Base-by-base conservation (phyloP, 108 stramenopile species). In the Phaeodactylum tricornutum region DNA sequence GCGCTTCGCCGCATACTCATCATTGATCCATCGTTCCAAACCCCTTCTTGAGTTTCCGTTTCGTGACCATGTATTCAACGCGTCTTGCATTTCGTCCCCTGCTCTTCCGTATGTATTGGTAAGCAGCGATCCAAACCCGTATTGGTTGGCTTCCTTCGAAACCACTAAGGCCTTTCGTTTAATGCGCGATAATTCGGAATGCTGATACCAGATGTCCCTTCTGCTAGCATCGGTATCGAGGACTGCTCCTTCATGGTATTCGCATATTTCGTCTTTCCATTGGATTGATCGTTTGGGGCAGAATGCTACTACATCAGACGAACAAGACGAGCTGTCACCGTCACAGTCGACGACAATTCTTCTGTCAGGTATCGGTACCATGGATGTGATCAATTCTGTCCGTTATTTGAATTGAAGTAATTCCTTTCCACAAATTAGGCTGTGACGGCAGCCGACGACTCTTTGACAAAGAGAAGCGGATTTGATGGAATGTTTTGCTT, bases 1-100 rank as follows among this genome's bases (percentile, higher is more conserved):
- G 17, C 41, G 43, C 21, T 44, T 55, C 43, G 43, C 44, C 26
- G 54, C 46, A 35, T 58, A 49, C 26, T 58, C 57, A 48, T 38
- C 57, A 35, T 58, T n/a, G 29, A 47, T 38, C 57, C 44, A 38
- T 16, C 44, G 47, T 39, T 58, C 46, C 23, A 52, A 19, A 3
- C 50, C 50, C 39, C 50, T 34, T 36, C 50, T 26, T 20, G 34
- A 52, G 5, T 26, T 36, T 11, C 36, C 50, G 25, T 52, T 34
- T 17, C 50, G 2, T n/a, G 36, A 20, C 50, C 50, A 52, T 21
- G 34, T 34, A 24, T 52, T 52, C 19, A 52, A 25, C 4, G 50
- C 35, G 3, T 52, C 34, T 37, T 52, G 50, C 2, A 37, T 52
- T 4, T 52, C 50, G 4, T 52, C 37, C 6, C 36, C 21, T 23